Evolutionary conservation across 1,139 yeast genomes (phyloP).

Genomic region (Yamadazyma kanchanaburiensis): DNA sequence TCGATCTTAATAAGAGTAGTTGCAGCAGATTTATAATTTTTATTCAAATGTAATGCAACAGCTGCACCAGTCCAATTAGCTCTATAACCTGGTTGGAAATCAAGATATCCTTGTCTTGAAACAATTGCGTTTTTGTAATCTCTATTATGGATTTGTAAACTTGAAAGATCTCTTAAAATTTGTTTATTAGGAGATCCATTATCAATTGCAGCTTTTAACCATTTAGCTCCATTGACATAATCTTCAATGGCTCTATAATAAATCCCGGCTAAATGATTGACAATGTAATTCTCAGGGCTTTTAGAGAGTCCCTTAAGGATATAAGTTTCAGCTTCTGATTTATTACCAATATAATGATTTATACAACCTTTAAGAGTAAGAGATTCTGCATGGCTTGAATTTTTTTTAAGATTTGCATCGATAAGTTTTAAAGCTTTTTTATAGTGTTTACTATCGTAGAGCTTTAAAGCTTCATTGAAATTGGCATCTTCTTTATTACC

Average conservation of each 20-base stretch:
- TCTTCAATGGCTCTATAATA: slow-evolving; percentile 69
- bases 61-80: slow-evolving; percentile 94
- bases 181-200: slow-evolving; percentile 79
- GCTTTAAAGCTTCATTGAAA: slow-evolving; percentile 77
- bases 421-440: slow-evolving; percentile 77
- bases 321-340: slow-evolving; percentile 62
- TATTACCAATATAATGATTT: slow-evolving; percentile 49
- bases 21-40: slow-evolving; percentile 66
- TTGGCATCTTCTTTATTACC: slow-evolving; percentile 59
- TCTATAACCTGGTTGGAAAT: slow-evolving; percentile 77
- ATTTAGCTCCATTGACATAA: slow-evolving; percentile 75
- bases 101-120: slow-evolving; percentile 68
- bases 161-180: slow-evolving; percentile 77
- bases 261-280: slow-evolving; percentile 84
- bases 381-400: slow-evolving; percentile 74
- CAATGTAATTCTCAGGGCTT: slow-evolving; percentile 59
- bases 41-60: slow-evolving; percentile 74
- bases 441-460: slow-evolving; percentile 83
- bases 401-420: slow-evolving; percentile 75
- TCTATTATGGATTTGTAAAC: slow-evolving; percentile 75
- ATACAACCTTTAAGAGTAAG: slow-evolving; percentile 82
- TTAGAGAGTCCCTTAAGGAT: slow-evolving; percentile 60
- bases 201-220: slow-evolving; percentile 74
- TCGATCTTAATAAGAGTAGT: slow-evolving; percentile 74
- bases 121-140: slow-evolving; percentile 62